Evolutionary conservation across 2,329 filamentous ascomycete species (phyloP).

Genomic region (Fusarium sp.): DNA sequence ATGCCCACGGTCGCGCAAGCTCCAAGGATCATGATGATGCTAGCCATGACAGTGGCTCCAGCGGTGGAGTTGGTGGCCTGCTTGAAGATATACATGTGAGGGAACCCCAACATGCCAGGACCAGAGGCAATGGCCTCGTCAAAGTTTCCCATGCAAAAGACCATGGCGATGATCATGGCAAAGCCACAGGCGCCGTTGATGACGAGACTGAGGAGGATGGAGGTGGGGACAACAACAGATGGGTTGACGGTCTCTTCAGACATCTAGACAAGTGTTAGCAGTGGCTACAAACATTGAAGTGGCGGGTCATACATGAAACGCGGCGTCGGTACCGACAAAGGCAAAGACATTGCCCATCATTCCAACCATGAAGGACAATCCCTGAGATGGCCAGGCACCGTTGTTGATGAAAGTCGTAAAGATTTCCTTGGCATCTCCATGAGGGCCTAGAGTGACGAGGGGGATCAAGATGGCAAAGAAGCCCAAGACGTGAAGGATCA

Average conservation of each 20-base stretch:
- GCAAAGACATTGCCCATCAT: constrained; percentile 56
- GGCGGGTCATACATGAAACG: constrained; percentile 43
- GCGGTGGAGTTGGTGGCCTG: constrained; percentile 61
- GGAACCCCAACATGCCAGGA: constrained; percentile 58
- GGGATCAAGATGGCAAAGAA: constrained; percentile 50
- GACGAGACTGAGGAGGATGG: constrained; percentile 60
- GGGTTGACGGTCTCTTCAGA: constrained; percentile 62
- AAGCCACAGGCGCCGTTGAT: constrained; percentile 67
- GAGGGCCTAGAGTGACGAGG: constrained; percentile 48
- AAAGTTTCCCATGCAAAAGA: constrained; percentile 66
- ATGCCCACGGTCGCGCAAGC: constrained; percentile 63
- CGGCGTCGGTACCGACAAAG: constrained; percentile 48
- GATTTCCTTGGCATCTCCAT: constrained; percentile 51
- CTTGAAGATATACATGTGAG: constrained; percentile 70
- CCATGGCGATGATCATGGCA: constrained; percentile 66
- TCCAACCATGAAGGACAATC: constrained; percentile 59
- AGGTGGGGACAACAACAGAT: constrained; percentile 61
- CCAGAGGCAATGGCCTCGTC: constrained; percentile 56
- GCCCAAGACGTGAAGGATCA: constrained; percentile 60
- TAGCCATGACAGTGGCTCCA: constrained; percentile 62
- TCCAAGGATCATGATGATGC: constrained; percentile 61
- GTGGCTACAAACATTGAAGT: too few relatives aligned
- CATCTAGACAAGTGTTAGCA: constrained; percentile 46
- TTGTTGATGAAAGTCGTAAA: constrained; percentile 59
- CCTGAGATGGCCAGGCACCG: constrained; percentile 57